These are phyloP conservation scores for Fusarium dlaminii DNA, from an alignment of 2,329 filamentous ascomycete species.

Conservation along the genomic window DNA sequence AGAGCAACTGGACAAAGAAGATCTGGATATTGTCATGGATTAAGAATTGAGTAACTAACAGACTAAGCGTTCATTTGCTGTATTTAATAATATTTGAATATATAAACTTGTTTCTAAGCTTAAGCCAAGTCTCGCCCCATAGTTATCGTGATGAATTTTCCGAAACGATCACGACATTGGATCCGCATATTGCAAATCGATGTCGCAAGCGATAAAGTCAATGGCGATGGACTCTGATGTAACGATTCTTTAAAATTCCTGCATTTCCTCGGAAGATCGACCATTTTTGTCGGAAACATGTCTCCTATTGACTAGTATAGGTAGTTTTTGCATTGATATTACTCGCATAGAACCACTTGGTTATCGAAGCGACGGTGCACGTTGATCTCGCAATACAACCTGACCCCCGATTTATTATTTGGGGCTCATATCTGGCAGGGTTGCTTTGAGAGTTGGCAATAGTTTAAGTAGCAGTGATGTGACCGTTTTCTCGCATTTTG, in stretches of 20 bases:
- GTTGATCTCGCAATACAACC: not conserved
- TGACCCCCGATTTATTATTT: not conserved
- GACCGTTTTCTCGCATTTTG: not conserved
- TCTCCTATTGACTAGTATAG: not conserved
- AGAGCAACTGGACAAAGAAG: no score
- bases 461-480: not conserved
- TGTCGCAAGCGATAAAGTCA: not conserved
- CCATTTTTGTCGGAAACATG: not conserved
- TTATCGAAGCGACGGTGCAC: not conserved
- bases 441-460: rapidly evolving
- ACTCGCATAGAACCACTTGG: not conserved
- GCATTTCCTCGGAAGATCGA: not conserved
- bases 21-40: rapidly evolving
- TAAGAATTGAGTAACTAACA: not conserved
- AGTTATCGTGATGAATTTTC: not conserved
- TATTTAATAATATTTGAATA: no score
- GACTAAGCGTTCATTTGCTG: rapidly evolving
- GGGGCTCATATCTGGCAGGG: not conserved
- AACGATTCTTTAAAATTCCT: not conserved
- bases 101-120: not conserved
- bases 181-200: not conserved
- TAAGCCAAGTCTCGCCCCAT: not conserved
- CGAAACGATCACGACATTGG: not conserved
- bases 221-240: not conserved
- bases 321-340: not conserved